phyloP scores from a whole-genome alignment of 2,329 filamentous ascomycete genomes.

The Paecilomyces niveus region DNA sequence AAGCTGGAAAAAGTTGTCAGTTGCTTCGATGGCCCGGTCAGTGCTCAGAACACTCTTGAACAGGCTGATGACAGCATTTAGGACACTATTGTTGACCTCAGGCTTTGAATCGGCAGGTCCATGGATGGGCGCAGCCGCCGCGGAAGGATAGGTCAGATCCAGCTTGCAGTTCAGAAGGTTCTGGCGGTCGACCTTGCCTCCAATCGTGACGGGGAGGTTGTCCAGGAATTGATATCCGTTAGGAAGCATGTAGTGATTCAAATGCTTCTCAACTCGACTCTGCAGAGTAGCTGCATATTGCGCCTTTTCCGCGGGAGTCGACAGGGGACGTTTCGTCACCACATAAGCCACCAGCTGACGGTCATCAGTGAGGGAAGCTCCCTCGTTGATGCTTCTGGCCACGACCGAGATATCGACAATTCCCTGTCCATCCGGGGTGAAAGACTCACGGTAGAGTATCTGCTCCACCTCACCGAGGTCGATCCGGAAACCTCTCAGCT shows the following conservation, averaged over 20 bases:
- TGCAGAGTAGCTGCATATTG: conserved; percentile 1
- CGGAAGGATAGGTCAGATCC: conserved; percentile 7
- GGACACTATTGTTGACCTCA: neutral
- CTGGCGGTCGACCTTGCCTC: conserved; percentile 10
- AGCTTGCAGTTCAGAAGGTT: conserved; percentile 6
- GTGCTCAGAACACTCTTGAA: conserved; percentile 8
- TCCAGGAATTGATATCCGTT: conserved; percentile 11
- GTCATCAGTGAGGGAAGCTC: conserved; percentile 2
- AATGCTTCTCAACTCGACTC: conserved; percentile 1
- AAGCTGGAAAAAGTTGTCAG: conserved; percentile 8
- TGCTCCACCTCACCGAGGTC: conserved; percentile 39
- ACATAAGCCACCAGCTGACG: conserved; percentile 10
- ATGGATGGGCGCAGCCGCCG: neutral
- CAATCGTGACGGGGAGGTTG: conserved; percentile 9
- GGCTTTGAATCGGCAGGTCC: neutral
- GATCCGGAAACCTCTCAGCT: conserved; percentile 21
- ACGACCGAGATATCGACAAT: conserved; percentile 59
- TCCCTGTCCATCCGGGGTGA: conserved; percentile 56
- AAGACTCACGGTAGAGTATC: conserved; percentile 47
- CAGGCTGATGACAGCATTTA: conserved; percentile 5
- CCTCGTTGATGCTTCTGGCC: conserved; percentile 53
- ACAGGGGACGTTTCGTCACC: conserved; percentile 2
- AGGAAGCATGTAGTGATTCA: conserved; percentile 13
- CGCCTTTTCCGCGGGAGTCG: neutral
- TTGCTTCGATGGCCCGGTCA: conserved; percentile 4